Evolutionary conservation across 75 land plant genomes (phyloP).

Genomic region (Ceratopteris richardii): DNA sequence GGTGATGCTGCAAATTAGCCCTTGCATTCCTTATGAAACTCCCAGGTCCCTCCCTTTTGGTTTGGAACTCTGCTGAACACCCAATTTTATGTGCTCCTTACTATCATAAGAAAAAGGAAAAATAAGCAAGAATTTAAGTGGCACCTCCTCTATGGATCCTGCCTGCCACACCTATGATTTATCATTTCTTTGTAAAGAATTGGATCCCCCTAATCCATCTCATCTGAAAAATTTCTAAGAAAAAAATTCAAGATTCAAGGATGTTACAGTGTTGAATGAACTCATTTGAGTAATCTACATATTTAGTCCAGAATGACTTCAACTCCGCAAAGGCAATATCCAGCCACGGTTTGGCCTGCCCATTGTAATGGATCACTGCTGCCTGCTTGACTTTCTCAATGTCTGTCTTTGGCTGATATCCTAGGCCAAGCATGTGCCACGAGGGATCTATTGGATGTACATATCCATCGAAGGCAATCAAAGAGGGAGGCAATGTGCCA

Average conservation of each 20-base stretch:
- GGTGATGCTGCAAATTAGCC: no score
- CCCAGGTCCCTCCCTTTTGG: no score
- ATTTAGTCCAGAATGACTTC: slow-evolving; percentile 86
- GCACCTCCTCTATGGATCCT: neutral
- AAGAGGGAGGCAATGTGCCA: slow-evolving; percentile 87
- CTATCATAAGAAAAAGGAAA: neutral
- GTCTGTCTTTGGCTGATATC: slow-evolving; percentile 63
- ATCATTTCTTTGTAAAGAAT: neutral
- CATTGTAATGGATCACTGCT: slow-evolving; percentile 93
- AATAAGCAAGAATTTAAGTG: no score
- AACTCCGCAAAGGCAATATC: slow-evolving; percentile 80
- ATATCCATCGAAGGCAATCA: slow-evolving; percentile 83
- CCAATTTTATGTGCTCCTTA: neutral
- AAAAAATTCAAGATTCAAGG: slow-evolving; percentile 42
- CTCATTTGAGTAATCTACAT: slow-evolving; percentile 87
- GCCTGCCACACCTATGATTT: neutral
- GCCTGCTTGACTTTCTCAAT: slow-evolving; percentile 45
- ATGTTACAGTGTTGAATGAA: slow-evolving; percentile 77
- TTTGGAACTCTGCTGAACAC: neutral
- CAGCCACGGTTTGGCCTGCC: slow-evolving; percentile 94
- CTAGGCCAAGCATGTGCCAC: slow-evolving; percentile 95
- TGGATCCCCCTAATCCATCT: neutral
- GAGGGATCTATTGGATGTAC: slow-evolving; percentile 76
- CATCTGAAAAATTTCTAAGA: no score
- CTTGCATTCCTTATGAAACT: no score